Evolutionary conservation across 2,329 filamentous ascomycete species (phyloP).

Genomic region (Diaporthe vexans): DNA sequence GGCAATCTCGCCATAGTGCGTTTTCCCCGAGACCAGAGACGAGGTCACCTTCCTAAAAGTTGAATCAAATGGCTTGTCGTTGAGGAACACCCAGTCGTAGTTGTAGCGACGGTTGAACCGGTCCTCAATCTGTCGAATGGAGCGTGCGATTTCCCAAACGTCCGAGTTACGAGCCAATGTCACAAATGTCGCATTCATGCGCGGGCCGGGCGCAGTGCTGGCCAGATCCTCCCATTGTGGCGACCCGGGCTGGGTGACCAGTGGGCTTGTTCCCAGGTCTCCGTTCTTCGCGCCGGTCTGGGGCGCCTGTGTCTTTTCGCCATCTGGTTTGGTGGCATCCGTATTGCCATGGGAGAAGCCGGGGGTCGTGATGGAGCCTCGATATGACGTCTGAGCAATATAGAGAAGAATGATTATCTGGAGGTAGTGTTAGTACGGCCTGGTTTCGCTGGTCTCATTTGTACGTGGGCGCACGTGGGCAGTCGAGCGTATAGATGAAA

Average conservation of each 20-base stretch:
- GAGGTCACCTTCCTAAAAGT: constrained; percentile 93
- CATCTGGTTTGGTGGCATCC: constrained; percentile 28
- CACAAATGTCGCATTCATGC: constrained; percentile 98
- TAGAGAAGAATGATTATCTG: constrained; percentile 81
- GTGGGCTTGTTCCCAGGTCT: constrained; percentile 56
- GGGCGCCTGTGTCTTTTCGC: constrained; percentile 39
- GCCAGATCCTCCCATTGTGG: constrained; percentile 66
- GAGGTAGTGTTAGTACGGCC: constrained; percentile 41
- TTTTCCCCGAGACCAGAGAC: constrained; percentile 91
- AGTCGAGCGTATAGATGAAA: constrained; percentile 42
- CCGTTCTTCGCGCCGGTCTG: constrained; percentile 51
- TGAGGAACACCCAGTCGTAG: constrained; percentile 99
- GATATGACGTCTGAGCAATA: constrained; percentile 76
- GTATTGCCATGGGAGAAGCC: constrained; percentile 33
- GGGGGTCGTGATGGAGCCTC: constrained; percentile 60
- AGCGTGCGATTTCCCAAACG: constrained; percentile 96
- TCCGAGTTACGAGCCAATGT: constrained; percentile 94
- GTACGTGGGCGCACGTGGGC: constrained; percentile 25
- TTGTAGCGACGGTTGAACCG: constrained; percentile 97
- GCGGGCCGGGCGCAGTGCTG: constrained; percentile 73
- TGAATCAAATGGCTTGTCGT: constrained; percentile 94
- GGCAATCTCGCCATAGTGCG: constrained; percentile 90
- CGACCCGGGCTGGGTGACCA: constrained; percentile 64
- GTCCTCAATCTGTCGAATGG: constrained; percentile 96
- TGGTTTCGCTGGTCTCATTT: constrained; percentile 35